phyloP scores from a whole-genome alignment of 2,329 filamentous ascomycete species.

The Botrytis hyacinthi region DNA sequence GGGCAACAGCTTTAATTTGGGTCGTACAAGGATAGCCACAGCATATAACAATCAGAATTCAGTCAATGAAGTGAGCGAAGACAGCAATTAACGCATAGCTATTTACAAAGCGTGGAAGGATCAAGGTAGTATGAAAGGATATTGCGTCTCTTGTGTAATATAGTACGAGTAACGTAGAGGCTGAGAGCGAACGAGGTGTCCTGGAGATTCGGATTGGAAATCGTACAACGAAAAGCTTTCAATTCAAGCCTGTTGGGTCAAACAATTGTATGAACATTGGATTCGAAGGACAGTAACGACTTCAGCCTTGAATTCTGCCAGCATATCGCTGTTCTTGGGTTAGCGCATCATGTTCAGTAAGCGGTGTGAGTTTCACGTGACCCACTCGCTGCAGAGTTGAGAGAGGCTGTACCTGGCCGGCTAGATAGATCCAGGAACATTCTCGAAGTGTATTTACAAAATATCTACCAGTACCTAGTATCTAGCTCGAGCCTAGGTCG shows the following conservation, averaged over 20 bases:
- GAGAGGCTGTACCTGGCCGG: not conserved
- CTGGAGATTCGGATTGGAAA: not conserved
- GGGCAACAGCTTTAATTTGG: not conserved
- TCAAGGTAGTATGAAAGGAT: not conserved
- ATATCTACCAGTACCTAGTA: too few relatives aligned
- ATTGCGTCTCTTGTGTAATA: not conserved
- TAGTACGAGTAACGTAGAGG: not conserved
- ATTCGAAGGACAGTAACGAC: not conserved
- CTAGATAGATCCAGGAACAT: not conserved
- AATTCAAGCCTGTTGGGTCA: not conserved
- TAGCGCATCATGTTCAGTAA: not conserved
- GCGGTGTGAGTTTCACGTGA: not conserved
- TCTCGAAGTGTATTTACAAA: not conserved
- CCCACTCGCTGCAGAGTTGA: not conserved
- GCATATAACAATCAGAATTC: not conserved
- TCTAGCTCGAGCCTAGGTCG: too few relatives aligned
- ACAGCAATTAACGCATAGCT: not conserved
- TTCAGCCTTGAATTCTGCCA: conserved; percentile 14
- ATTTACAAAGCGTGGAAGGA: conserved; percentile 1
- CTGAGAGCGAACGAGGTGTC: not conserved
- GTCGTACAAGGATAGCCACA: not conserved
- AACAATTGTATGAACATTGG: not conserved
- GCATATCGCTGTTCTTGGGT: not conserved
- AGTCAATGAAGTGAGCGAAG: not conserved
- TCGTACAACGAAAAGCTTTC: not conserved